A percentile compares a stretch with the other conserved stretches of the same genome.
Evolutionary conservation across 305 asterid species (phyloP).

Genomic region (Coffea humblotiana): DNA sequence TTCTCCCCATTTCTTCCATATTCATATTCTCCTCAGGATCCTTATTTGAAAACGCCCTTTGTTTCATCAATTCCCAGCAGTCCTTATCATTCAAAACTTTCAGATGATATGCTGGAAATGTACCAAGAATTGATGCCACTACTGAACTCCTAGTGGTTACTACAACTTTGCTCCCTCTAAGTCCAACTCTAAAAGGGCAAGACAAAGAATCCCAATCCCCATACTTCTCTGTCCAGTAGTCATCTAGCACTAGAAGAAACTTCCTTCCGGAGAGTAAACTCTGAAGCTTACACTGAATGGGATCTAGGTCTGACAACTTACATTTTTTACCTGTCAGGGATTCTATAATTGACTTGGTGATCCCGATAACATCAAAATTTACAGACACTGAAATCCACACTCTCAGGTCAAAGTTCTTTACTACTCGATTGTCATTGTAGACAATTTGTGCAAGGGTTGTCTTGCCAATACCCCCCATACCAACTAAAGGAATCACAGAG

Average conservation of each 20-base stretch:
- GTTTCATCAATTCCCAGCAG: constrained; percentile 17
- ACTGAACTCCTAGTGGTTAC: constrained; percentile 6
- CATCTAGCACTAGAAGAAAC: constrained; percentile 18
- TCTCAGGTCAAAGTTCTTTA: neutral
- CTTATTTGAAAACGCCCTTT: constrained; percentile 5
- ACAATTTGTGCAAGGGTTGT: neutral
- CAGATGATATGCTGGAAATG: neutral
- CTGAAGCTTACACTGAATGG: neutral
- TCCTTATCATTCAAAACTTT: constrained; percentile 3
- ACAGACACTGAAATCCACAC: neutral
- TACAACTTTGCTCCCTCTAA: constrained; percentile 2
- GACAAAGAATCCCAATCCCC: constrained; percentile 16
- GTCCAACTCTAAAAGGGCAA: constrained; percentile 10
- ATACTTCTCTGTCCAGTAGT: constrained; percentile 16
- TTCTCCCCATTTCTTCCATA: neutral
- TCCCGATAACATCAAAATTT: constrained; percentile 5
- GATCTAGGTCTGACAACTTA: neutral
- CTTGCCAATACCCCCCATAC: constrained; percentile 3
- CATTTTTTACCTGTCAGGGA: constrained; percentile 3
- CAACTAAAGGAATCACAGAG: neutral
- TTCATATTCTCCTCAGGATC: neutral
- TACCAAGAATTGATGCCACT: constrained; percentile 15
- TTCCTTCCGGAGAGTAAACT: neutral
- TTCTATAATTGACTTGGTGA: constrained; percentile 12
- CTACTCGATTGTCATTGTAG: neutral